Base-by-base conservation (phyloP, 2,329 filamentous ascomycete species). In the Dactylellina haptotyla region DNA sequence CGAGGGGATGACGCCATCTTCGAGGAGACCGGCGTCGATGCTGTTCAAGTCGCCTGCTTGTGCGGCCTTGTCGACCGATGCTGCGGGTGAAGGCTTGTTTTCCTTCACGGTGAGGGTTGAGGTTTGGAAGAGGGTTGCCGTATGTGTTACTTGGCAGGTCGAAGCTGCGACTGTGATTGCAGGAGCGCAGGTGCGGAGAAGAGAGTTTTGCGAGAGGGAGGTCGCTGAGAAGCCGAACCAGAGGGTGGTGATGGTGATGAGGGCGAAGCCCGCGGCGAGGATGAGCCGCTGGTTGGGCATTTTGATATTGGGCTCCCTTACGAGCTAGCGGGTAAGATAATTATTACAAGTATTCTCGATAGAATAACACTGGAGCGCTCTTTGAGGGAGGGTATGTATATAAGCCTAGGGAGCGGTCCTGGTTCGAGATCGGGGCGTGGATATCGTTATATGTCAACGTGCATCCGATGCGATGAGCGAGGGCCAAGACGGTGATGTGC, bases 211-310 rank as follows among this genome's bases (percentile, higher is more conserved):
- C 2, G 53, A 48, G 23, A 73, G 61, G 2, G 26, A 50, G 0
- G 69, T 66, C 6, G 69, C 61, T 14, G 61, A 66, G 56, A 61
- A 73, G 26, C 61, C 69, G 56, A 73, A 73, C 69, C 69, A 73
- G 30, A 73, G 61, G 28, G 69, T 73, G 0, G 69, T 73, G 30
- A 73, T 43, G 1, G 69, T 57, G 54, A 73, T 41, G n/a, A 73
- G 61, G 34, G 23, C 45, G 32, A 73, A 66, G 25, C 69, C 69
- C 30, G 69, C 61, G 26, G 48, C 54, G 48, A 73, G 69, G 16
- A 73, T 66, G 16, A 66, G 32, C 16, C 69, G 61, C 14, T 64
- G 69, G 16, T 59, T 73, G 4, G 41, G 53, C 69, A 73, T 73
- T 45, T 56, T 45, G 51, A 25, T 10, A 23, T 6, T 30, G 41